A percentile compares a stretch with the other conserved stretches of the same genome.
Conservation (phyloP, 2,329 filamentous ascomycete species). For the Trichoderma koningii region DNA sequence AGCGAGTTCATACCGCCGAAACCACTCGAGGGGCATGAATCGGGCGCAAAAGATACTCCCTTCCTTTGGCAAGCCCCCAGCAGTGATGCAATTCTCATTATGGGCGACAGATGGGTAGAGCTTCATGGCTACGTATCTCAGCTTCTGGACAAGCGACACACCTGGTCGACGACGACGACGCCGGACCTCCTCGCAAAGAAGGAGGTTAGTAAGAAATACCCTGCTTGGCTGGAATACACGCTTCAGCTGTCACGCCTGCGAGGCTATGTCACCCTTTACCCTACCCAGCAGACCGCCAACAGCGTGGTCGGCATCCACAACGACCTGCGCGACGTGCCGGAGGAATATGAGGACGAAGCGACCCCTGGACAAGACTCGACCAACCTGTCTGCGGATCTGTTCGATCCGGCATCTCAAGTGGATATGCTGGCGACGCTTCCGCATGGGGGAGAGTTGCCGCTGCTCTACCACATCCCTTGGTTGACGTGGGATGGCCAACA, state of each 20-base stretch:
- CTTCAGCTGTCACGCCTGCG: conserved; percentile 74
- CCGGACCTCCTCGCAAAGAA: conserved; percentile 54
- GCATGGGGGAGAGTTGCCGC: conserved; percentile 46
- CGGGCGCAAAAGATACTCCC: conserved; percentile 46
- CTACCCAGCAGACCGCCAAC: conserved; percentile 56
- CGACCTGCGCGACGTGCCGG: conserved; percentile 71
- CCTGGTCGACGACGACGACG: conserved; percentile 38
- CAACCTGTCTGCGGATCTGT: conserved; percentile 33
- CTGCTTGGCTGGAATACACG: conserved; percentile 77
- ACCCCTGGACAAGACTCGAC: conserved; percentile 33
- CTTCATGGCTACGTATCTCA: conserved; percentile 77
- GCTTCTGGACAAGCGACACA: conserved; percentile 52
- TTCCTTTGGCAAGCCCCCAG: conserved; percentile 87
- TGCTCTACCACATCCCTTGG: conserved; percentile 55
- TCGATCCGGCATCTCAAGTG: conserved; percentile 48
- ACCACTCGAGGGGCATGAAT: conserved; percentile 28
- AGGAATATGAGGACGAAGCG: conserved; percentile 57
- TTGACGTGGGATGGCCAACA: conserved; percentile 64
- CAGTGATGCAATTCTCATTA: conserved; percentile 78
- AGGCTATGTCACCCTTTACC: conserved; percentile 80
- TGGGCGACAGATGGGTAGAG: conserved; percentile 84
- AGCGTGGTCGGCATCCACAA: conserved; percentile 73
- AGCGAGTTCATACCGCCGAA: conserved; percentile 54
- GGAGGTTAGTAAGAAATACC: conserved; percentile 65
- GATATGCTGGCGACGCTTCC: conserved; percentile 54